Evolutionary conservation across 2,329 filamentous ascomycete species (phyloP), one percentile per base, ranked within the genome.

Genomic region (Dryadomyces quercivorus): DNA sequence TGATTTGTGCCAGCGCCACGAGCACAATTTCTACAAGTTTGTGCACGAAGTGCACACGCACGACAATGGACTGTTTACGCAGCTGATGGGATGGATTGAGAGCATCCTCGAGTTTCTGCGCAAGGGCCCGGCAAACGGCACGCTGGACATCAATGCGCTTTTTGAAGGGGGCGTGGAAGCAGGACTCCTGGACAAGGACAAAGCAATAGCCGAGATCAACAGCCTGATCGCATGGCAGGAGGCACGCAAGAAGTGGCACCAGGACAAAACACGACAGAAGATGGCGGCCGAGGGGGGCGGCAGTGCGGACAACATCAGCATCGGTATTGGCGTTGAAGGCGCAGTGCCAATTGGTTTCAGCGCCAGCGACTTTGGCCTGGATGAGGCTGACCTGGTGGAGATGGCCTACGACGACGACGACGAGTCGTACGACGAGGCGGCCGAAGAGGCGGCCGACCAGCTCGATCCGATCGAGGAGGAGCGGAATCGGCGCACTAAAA

Each of bases 1-100:
- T 64, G 93, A 98, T 65, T 78, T 98, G 21, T 98, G 93, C 68
- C 86, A 88, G 61, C 82, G 93, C 46, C 93, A 98, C 67, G 89
- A 98, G 69, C 83, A 94, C 66, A 95, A 95, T 70, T 92, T 98
- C 66, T 98, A 97, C 78, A 97, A 95, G 68, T 98, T 98, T 67
- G 86, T 98, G 3, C 93, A 98, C 67, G 93, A 98, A 70, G 92
- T 98, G 1, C 93, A 98, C 65, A 84, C 88, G 7, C 92, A 98
- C 63, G 93, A 98, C 67, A 95, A 98, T 59, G 93, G 93, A 0
- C 80, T 98, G 1, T 98, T 98, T 63, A 91, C 90, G 40, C 88
- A 94, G 63, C 78, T 98, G 52, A 98, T 98, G 93, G 84, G 84
- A 26, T 97, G 93, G 93, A 84, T 97, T 48, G 93, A 98, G 71